A percentile compares a stretch with the other conserved stretches of the same genome.
Conservation (phyloP, 2,329 filamentous ascomycete genomes). For the Scorias spongiosa region DNA sequence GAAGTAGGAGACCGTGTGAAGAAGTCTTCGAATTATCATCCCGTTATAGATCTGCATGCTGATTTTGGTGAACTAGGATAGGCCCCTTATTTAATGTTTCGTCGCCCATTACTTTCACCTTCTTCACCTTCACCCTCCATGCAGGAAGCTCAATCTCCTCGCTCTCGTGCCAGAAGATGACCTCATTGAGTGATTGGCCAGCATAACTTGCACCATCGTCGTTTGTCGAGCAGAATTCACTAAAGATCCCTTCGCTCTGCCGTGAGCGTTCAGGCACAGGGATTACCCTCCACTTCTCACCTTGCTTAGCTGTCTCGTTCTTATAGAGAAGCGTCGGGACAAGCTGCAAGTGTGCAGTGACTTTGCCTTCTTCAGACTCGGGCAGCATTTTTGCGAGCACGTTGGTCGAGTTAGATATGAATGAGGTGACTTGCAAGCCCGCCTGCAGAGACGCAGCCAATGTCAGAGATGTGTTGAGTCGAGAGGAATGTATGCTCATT, state of each 20-base stretch:
- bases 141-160: slow-evolving; percentile 13
- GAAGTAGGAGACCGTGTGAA: no score
- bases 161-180: slow-evolving; percentile 14
- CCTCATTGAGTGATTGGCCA: slow-evolving; percentile 14
- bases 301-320: slow-evolving; percentile 10
- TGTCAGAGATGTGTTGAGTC: slow-evolving; percentile 11
- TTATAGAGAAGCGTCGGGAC: slow-evolving; percentile 14
- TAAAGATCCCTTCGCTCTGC: slow-evolving; percentile 6
- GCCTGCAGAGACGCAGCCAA: slow-evolving; percentile 6
- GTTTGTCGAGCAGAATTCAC: slow-evolving; percentile 10
- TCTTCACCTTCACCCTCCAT: slow-evolving; percentile 10
- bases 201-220: slow-evolving; percentile 12
- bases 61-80: no score
- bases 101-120: not conserved
- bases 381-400: slow-evolving; percentile 6
- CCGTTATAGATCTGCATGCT: no score
- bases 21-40: no score
- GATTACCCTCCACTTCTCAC: slow-evolving; percentile 15
- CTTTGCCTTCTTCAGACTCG: not conserved
- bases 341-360: slow-evolving; percentile 12
- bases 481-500: slow-evolving; percentile 1
- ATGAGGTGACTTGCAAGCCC: slow-evolving; percentile 9
- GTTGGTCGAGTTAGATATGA: slow-evolving; percentile 15
- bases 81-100: not conserved
- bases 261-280: slow-evolving; percentile 7